These are phyloP conservation scores for Voacanga thouarsii DNA, from an alignment of 257 asterid species.

Conservation along the genomic window DNA sequence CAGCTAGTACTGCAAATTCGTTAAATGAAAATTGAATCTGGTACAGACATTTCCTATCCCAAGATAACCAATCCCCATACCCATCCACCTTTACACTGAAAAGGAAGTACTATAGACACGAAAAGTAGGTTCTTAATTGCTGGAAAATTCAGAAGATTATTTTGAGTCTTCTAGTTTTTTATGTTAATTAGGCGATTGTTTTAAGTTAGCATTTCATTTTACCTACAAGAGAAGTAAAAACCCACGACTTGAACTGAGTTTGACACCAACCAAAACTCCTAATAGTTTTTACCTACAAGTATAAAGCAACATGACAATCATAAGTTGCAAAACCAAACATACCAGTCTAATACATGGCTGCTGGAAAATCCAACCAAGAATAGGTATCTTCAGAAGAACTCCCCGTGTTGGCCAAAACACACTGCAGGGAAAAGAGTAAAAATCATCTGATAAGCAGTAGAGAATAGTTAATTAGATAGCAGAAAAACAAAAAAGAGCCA, in stretches of 20 bases:
- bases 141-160: neutral
- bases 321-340: slow-evolving; percentile 21
- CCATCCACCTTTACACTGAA: too few relatives aligned
- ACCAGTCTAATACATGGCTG: slow-evolving; percentile 92
- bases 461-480: slow-evolving; percentile 10
- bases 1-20: neutral
- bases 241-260: too few relatives aligned
- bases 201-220: neutral
- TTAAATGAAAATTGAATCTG: too few relatives aligned
- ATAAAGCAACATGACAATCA: neutral
- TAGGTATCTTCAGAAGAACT: slow-evolving; percentile 86
- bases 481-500: neutral
- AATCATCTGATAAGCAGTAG: slow-evolving; percentile 17
- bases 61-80: too few relatives aligned
- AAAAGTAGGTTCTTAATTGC: neutral
- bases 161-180: too few relatives aligned
- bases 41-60: too few relatives aligned
- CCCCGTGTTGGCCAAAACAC: slow-evolving; percentile 98
- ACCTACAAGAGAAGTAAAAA: too few relatives aligned
- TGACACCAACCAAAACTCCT: neutral
- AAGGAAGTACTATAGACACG: too few relatives aligned
- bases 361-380: slow-evolving; percentile 90
- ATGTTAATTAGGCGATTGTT: neutral
- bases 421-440: slow-evolving; percentile 39
- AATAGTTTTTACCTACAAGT: neutral